Evolutionary conservation across 257 asterid species (phyloP), one percentile per base, ranked within the genome.

Genomic region (Nemophila menziesii): DNA sequence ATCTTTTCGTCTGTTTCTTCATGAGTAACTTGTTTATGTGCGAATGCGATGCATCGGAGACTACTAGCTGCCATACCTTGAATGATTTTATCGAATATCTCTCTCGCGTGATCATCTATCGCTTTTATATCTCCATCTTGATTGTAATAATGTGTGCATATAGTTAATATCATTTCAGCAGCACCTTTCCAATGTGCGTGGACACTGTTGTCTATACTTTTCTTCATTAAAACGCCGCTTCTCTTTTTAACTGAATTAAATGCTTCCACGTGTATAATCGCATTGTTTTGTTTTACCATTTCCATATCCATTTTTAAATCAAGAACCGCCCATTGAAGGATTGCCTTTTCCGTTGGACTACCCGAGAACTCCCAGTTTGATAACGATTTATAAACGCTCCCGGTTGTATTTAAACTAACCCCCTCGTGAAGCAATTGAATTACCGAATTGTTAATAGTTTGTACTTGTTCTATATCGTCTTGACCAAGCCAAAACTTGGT

Each of bases 311-410:
- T 71, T 20, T 61, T 19, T 50, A 84, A 5, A 15, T 70, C 72
- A 22, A 3, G 14, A n/a, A 69, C 78, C 2, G 77, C 92, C 95
- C 95, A 84, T 0, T 74, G 68, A n/a, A 84, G 73, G 16, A 84
- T 67, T 4, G 95, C 93, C 59, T 84, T 78, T 44, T 84, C 95
- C 8, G 95, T 84, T 0, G 95, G 95, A 52, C 84, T 77, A n/a
- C 95, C 93, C 0, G 92, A 75, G 68, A 72, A 75, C 34, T 82
- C 86, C 0, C 62, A 36, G 39, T 8, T 43, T 14, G 55, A 16
- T 37, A 2, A 10, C 1, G 66, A 37, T 50, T 5, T 59, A 37
- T 50, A 64, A 12, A 66, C 62, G 24, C 71, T 46, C 3, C 81
- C 86, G 15, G 86, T 72, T 0, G 86, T 69, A 61, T 76, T 76